Conservation (phyloP, 768 basidiomycete species). For the Mycena vitilis region DNA sequence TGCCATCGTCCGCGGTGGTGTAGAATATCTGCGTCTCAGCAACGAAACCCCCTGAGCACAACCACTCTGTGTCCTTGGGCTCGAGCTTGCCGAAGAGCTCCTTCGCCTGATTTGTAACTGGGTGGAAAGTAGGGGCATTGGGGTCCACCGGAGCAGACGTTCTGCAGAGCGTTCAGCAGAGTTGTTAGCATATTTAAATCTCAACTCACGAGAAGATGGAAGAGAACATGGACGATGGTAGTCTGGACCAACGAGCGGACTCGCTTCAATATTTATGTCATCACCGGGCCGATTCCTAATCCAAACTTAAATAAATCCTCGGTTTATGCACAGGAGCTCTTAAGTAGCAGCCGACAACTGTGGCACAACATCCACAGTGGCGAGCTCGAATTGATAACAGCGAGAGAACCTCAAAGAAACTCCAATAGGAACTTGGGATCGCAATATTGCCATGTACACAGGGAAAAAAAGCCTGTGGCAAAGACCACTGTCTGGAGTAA, state of each 20-base stretch:
- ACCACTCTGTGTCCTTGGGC: slow-evolving; percentile 83
- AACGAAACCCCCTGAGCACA: slow-evolving; percentile 83
- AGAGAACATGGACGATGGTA: slow-evolving; percentile 81
- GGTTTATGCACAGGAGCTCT: too few species aligned
- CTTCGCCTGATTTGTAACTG: slow-evolving; percentile 74
- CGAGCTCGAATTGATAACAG: too few species aligned
- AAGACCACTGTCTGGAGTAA: too few species aligned
- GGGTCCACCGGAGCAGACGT: slow-evolving; percentile 70
- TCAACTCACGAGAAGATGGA: slow-evolving; percentile 80
- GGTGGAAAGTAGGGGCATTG: slow-evolving; percentile 82
- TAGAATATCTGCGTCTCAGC: slow-evolving; percentile 95
- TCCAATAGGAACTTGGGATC: too few species aligned
- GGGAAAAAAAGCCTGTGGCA: too few species aligned
- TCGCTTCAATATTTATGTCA: slow-evolving; percentile 1
- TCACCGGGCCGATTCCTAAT: background rate
- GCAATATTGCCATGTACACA: too few species aligned
- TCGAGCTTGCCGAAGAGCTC: slow-evolving; percentile 83
- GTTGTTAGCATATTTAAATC: background rate
- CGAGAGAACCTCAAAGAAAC: too few species aligned
- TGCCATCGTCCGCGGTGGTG: slow-evolving; percentile 82
- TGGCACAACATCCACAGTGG: too few species aligned
- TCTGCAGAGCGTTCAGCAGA: slow-evolving; percentile 44
- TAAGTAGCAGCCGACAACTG: too few species aligned
- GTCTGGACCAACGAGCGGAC: background rate
- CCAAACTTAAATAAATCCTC: too few species aligned